Percentiles rank a stretch among this genome's conserved stretches.
Evolutionary conservation across 805 yeast species (phyloP).

Genomic region (Saccharomyces jurei): DNA sequence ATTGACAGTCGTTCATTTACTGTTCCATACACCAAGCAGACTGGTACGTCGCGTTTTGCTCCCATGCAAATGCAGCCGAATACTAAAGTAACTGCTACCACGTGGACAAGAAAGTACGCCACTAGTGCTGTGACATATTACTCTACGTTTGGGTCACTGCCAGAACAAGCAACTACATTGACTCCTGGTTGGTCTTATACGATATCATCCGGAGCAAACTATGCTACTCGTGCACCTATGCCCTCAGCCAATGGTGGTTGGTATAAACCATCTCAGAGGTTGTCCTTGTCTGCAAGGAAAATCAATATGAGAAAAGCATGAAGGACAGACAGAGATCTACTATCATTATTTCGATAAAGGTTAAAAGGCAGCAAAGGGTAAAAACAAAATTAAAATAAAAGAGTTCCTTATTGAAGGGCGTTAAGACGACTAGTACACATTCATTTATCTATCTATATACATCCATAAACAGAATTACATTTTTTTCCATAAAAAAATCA

Average conservation of each 20-base stretch:
- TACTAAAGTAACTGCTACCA: constrained; percentile 51
- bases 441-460: background rate
- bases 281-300: constrained; percentile 29
- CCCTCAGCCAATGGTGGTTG: constrained; percentile 54
- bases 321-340: background rate
- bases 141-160: constrained; percentile 33
- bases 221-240: constrained; percentile 62
- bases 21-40: constrained; percentile 68
- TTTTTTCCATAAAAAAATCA: background rate
- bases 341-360: background rate
- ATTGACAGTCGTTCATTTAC: constrained; percentile 47
- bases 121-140: constrained; percentile 62
- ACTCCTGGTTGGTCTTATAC: constrained; percentile 84
- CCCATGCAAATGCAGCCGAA: constrained; percentile 94
- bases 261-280: constrained; percentile 54
- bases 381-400: background rate
- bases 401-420: background rate
- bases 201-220: constrained; percentile 53
- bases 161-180: constrained; percentile 48
- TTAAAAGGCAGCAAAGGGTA: background rate
- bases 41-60: constrained; percentile 72
- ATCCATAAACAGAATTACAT: constrained; percentile 1
- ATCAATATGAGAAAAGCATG: constrained; percentile 11
- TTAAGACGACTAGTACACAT: background rate
- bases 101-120: constrained; percentile 60